phyloP scores from a whole-genome alignment of 352 stramenopile species.

The Globisporangium heterothallicum region DNA sequence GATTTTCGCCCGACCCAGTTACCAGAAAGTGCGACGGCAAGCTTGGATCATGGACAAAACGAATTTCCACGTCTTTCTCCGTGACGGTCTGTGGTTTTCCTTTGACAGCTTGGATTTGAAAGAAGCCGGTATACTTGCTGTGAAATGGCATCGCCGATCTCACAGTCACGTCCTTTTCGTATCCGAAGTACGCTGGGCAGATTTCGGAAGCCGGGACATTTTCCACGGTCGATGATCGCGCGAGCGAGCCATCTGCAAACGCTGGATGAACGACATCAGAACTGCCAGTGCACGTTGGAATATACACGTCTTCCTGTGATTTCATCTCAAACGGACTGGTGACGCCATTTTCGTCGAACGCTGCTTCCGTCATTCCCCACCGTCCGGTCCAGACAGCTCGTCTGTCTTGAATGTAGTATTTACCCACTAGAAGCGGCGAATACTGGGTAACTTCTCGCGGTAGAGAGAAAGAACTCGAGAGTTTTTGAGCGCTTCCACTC shows the following conservation, averaged over 20 bases:
- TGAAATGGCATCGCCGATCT: slow-evolving; percentile 74
- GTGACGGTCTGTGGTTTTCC: slow-evolving; percentile 75
- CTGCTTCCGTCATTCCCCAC: slow-evolving; percentile 83
- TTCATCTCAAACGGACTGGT: slow-evolving; percentile 86
- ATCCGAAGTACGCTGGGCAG: slow-evolving; percentile 58
- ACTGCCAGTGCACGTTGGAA: slow-evolving; percentile 30
- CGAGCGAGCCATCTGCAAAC: slow-evolving; percentile 37
- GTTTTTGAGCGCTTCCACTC: background rate
- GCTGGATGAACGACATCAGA: slow-evolving; percentile 41
- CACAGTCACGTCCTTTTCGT: slow-evolving; percentile 48
- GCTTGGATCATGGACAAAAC: slow-evolving; percentile 73
- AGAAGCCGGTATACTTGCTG: slow-evolving; percentile 80
- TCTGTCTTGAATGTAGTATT: slow-evolving; percentile 85
- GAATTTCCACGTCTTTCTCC: slow-evolving; percentile 77
- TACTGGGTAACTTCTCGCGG: slow-evolving; percentile 60
- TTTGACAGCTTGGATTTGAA: slow-evolving; percentile 84
- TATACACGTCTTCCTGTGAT: slow-evolving; percentile 73
- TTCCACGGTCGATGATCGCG: slow-evolving; percentile 42
- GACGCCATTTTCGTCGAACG: slow-evolving; percentile 66
- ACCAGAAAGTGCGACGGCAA: slow-evolving; percentile 67
- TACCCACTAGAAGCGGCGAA: slow-evolving; percentile 65
- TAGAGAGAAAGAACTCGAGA: slow-evolving; percentile 18
- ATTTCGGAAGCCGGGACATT: slow-evolving; percentile 35
- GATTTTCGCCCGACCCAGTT: slow-evolving; percentile 66
- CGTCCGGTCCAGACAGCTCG: slow-evolving; percentile 68